Evolutionary conservation across 2,329 filamentous ascomycete species (phyloP).

Genomic region (Metarhizium brunneum): DNA sequence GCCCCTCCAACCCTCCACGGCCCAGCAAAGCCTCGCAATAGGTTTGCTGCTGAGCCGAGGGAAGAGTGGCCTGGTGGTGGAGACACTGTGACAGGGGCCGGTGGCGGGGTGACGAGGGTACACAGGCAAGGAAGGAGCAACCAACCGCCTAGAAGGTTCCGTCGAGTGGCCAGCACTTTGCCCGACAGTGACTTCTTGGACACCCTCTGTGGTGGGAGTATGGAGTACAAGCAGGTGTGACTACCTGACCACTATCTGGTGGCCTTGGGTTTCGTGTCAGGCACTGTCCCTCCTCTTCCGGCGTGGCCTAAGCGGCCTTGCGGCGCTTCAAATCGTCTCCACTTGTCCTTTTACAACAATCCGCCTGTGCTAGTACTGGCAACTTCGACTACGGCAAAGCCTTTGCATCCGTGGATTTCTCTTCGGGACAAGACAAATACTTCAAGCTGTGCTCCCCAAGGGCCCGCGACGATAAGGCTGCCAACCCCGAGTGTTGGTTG

Average conservation of each 20-base stretch:
- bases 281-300: no score
- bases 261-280: no score
- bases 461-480: neutral
- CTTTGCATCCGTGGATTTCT: neutral
- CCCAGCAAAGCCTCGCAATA: neutral
- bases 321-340: neutral
- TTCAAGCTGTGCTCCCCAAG: neutral
- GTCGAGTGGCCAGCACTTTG: no score
- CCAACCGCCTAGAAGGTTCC: neutral
- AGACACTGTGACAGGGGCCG: neutral
- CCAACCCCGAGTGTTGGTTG: neutral
- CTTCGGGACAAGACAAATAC: neutral
- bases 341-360: no score
- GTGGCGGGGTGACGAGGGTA: neutral
- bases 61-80: neutral
- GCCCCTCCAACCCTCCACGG: constrained; percentile 3
- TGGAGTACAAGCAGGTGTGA: no score
- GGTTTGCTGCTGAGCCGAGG: constrained; percentile 8
- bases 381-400: neutral
- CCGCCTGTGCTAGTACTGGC: neutral
- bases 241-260: no score
- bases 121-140: neutral
- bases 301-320: neutral
- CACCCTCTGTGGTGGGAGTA: no score
- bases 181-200: no score